Conservation (phyloP, 129 eudicot species). For the Dittrichia graveolens region DNA sequence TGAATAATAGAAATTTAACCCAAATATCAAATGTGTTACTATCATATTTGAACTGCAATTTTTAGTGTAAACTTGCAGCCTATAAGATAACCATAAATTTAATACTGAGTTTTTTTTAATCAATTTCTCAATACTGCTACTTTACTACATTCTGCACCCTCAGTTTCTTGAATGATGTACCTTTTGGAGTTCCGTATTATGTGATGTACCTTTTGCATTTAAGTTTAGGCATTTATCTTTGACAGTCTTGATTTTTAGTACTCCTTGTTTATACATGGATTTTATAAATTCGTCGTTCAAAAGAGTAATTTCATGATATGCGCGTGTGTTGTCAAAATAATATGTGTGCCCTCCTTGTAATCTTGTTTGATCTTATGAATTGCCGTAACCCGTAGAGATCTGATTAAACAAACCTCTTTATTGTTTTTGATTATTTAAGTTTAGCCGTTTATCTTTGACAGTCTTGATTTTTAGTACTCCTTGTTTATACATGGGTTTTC, state of each 20-base stretch:
- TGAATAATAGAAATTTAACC: not conserved
- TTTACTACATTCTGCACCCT: not conserved
- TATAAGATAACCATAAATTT: not conserved
- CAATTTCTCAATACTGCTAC: not conserved
- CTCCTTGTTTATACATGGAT: not conserved
- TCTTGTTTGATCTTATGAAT: not conserved
- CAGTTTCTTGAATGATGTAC: not conserved
- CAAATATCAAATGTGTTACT: not conserved
- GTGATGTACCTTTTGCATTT: too few species aligned
- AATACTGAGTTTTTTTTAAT: not conserved
- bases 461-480: not conserved
- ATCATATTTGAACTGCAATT: not conserved
- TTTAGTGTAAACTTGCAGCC: not conserved
- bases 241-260: not conserved
- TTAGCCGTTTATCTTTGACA: not conserved
- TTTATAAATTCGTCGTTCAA: not conserved
- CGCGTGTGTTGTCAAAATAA: not conserved
- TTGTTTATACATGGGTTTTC: not conserved
- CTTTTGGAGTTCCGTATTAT: too few species aligned
- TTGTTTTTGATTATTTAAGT: not conserved
- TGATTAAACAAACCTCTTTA: not conserved
- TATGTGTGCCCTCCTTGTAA: not conserved
- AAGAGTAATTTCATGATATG: not conserved
- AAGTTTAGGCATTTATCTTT: not conserved
- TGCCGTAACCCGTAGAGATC: not conserved